Percentiles rank a stretch among this genome's conserved stretches.
Evolutionary conservation across 345 rosid species (phyloP).

Genomic region (Mallotus nudiflorus): DNA sequence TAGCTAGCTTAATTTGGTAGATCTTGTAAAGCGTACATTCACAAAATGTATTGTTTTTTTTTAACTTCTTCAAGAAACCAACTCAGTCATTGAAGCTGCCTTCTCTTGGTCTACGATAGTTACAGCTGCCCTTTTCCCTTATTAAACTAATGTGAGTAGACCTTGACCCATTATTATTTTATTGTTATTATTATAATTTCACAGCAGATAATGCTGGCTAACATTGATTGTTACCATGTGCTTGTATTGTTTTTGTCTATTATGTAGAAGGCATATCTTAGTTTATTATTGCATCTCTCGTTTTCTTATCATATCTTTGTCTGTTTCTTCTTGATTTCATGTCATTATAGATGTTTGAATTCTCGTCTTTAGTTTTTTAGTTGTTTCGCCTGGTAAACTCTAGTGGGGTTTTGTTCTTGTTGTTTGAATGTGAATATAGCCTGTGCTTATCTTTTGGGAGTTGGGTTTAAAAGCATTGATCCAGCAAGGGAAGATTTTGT

Average conservation of each 20-base stretch:
- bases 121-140: constrained; percentile 11
- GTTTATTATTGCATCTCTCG: background rate
- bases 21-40: background rate
- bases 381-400: background rate
- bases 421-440: constrained; percentile 3
- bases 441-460: background rate
- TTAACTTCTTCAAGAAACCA: background rate
- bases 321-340: constrained; percentile 11
- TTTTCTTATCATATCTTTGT: constrained; percentile 18
- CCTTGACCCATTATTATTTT: constrained; percentile 15
- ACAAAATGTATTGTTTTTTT: background rate
- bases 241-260: background rate
- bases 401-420: background rate
- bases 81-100: background rate
- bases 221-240: constrained; percentile 17
- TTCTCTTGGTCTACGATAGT: background rate
- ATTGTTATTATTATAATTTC: background rate
- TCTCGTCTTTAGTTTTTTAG: background rate
- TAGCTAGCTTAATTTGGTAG: background rate
- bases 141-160: background rate
- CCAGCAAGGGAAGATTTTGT: too few species aligned
- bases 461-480: background rate
- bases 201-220: constrained; percentile 13
- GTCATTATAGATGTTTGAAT: background rate
- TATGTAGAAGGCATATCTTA: constrained; percentile 1